phyloP scores from a whole-genome alignment of 768 basidiomycete species.

The Pleurotus eryngii region DNA sequence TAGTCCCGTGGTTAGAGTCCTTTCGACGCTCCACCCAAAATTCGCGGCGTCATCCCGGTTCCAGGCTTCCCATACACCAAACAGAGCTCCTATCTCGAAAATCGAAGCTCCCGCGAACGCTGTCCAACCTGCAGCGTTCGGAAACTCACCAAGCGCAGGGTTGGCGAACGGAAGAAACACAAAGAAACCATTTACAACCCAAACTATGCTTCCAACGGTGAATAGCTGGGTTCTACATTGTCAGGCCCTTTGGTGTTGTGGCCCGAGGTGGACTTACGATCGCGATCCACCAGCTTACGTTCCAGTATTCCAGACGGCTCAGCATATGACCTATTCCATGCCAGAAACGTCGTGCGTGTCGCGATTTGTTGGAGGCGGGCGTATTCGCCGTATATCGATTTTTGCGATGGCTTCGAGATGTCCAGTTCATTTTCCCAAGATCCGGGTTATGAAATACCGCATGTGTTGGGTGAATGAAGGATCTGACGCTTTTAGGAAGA shows the following conservation, averaged over 20 bases:
- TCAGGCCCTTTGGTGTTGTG: neutral
- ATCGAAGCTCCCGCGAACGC: slow-evolving; percentile 57
- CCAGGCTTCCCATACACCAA: slow-evolving; percentile 54
- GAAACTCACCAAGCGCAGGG: neutral
- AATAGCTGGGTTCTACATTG: slow-evolving; percentile 24
- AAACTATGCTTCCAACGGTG: slow-evolving; percentile 40
- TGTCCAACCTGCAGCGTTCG: slow-evolving; percentile 32
- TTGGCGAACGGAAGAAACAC: slow-evolving; percentile 40
- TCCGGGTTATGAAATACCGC: slow-evolving; percentile 20
- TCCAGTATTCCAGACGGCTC: slow-evolving; percentile 36
- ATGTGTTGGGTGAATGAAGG: slow-evolving; percentile 34
- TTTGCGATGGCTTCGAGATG: slow-evolving; percentile 38
- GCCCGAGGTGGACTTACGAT: slow-evolving; percentile 19
- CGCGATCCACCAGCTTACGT: slow-evolving; percentile 43
- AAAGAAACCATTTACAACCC: slow-evolving; percentile 57
- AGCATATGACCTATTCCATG: slow-evolving; percentile 25
- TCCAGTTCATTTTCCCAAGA: slow-evolving; percentile 26
- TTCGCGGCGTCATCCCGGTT: slow-evolving; percentile 39
- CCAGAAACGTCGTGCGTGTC: slow-evolving; percentile 15
- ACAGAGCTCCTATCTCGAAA: slow-evolving; percentile 55
- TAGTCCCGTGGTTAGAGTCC: neutral
- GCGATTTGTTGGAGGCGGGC: slow-evolving; percentile 17
- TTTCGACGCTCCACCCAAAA: slow-evolving; percentile 32
- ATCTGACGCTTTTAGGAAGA: slow-evolving; percentile 18
- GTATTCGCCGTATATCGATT: slow-evolving; percentile 25